These are phyloP conservation scores for Moesziomyces sp. DNA, from an alignment of 1,284 basidiomycete species.

Conservation along the genomic window DNA sequence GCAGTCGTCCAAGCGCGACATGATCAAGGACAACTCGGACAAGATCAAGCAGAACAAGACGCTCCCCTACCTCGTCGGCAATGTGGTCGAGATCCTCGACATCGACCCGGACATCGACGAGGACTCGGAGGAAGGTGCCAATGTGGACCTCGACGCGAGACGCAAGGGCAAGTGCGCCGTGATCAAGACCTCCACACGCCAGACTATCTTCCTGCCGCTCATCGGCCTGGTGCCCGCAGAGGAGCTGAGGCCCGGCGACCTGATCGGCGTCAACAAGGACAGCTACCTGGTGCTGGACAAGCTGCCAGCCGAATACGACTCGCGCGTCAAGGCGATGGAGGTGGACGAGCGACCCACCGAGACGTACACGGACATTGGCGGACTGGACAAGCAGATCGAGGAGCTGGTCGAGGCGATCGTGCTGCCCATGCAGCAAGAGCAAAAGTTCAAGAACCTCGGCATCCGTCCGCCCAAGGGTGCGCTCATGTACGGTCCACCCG, in stretches of 20 bases:
- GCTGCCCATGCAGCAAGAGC: slow-evolving; percentile 81
- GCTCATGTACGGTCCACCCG: slow-evolving; percentile 82
- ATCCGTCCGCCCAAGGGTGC: slow-evolving; percentile 82
- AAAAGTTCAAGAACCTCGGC: slow-evolving; percentile 83
- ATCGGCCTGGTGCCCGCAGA: slow-evolving; percentile 95
- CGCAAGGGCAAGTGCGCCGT: slow-evolving; percentile 97
- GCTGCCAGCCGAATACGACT: slow-evolving; percentile 80
- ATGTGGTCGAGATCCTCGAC: slow-evolving; percentile 85
- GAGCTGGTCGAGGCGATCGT: slow-evolving; percentile 84
- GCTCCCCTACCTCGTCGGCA: slow-evolving; percentile 95
- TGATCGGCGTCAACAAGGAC: slow-evolving; percentile 99
- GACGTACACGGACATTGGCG: slow-evolving; percentile 82
- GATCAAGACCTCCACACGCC: slow-evolving; percentile 95
- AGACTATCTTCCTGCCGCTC: slow-evolving; percentile 96
- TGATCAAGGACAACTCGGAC: slow-evolving; percentile 96
- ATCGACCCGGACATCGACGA: slow-evolving; percentile 88
- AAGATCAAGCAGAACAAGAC: slow-evolving; percentile 99
- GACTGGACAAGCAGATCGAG: slow-evolving; percentile 83
- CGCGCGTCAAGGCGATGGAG: slow-evolving; percentile 89
- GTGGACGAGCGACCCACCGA: slow-evolving; percentile 84
- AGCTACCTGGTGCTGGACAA: slow-evolving; percentile 97
- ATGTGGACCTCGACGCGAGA: slow-evolving; percentile 90
- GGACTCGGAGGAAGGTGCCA: slow-evolving; percentile 83
- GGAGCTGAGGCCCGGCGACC: slow-evolving; percentile 86
- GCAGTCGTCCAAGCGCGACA: slow-evolving; percentile 94